Conservation (phyloP, 164 flowering plant genomes). For the Cinnamomum chago region DNA sequence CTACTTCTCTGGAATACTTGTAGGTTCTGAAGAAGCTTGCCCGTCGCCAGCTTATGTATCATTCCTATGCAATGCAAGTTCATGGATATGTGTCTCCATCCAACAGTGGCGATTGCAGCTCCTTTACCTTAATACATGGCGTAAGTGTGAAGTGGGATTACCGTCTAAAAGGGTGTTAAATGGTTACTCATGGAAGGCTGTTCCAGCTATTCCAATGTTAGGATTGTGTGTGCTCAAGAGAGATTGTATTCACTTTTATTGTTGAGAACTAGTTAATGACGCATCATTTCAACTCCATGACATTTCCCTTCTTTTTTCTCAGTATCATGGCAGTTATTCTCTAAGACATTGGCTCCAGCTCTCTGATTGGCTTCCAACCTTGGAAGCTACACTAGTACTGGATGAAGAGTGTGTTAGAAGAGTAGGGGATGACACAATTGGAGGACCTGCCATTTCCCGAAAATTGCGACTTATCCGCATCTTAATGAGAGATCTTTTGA, state of each 20-base stretch:
- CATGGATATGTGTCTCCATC: slow-evolving; percentile 73
- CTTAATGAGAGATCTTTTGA: slow-evolving; percentile 93
- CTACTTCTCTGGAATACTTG: slow-evolving; percentile 1
- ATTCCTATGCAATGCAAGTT: slow-evolving; percentile 97
- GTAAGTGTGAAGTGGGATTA: slow-evolving; percentile 36
- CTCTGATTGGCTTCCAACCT: slow-evolving; percentile 94
- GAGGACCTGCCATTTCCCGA: slow-evolving; percentile 88
- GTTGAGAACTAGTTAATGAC: too few relatives aligned
- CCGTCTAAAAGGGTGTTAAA: too few relatives aligned
- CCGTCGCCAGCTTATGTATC: slow-evolving; percentile 72
- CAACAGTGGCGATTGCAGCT: slow-evolving; percentile 28
- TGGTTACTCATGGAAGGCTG: background rate
- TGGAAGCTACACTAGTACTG: slow-evolving; percentile 90
- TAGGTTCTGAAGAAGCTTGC: slow-evolving; percentile 86
- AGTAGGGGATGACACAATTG: slow-evolving; percentile 89
- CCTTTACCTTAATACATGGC: slow-evolving; percentile 88
- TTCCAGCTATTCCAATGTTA: too few relatives aligned
- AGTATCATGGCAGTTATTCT: slow-evolving; percentile 96
- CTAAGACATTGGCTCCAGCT: slow-evolving; percentile 96
- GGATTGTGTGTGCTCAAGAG: too few relatives aligned
- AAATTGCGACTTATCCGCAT: slow-evolving; percentile 70
- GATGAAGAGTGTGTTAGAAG: slow-evolving; percentile 84
- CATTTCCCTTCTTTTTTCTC: slow-evolving; percentile 18
- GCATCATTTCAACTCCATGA: background rate
- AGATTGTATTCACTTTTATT: too few relatives aligned